Base-by-base conservation (phyloP, 2,329 filamentous ascomycete genomes). In the Cladosporium sp. region DNA sequence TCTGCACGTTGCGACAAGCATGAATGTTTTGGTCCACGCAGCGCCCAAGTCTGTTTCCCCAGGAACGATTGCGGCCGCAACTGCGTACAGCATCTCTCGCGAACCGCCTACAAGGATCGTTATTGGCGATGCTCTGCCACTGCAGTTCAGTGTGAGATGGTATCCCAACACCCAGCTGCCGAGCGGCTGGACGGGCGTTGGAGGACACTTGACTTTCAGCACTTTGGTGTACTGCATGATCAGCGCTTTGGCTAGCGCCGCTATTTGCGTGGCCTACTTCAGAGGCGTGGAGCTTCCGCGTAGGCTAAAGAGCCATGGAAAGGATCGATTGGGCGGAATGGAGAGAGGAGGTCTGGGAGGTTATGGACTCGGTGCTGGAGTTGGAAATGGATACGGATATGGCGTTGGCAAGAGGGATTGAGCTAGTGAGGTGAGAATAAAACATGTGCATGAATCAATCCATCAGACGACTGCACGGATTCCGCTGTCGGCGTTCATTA, bases 1-100 rank as follows among this genome's bases (percentile, higher is more conserved):
- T 74, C 80, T 99, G 67, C 94, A 97, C 76, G 85, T 99, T 65
- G 89, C 88, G 70, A 93, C 92, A 5, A 86, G 90, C 69, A 82
- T 97, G 73, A 97, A 97, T 72, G 86, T 97, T 61, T 80, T 97
- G 58, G 81, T 97, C 65, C 94, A 86, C 77, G 65, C 87, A 80
- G 76, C 85, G 82, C 74, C 87, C 28, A 73, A 73, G 63, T 62
- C 69, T 61, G 59, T 76, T 42, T 60, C 73, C n/a, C 76, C 84
- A 19, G 92, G 92, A 30, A 91, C 92, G 17, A 83, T 96, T 42
- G 90, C 96, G 69, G 92, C 90, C 15, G 92, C 87, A 20, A 87
- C 90, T 3, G 93, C 92, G 5, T 97, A 99, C 75, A 90, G 86
- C 64, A 88, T 92, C 2, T 66, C 68, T 28, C 85, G 89, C 19